Conservation (phyloP, 495 filamentous ascomycete species). For the Aspergillus carlsbadensis region DNA sequence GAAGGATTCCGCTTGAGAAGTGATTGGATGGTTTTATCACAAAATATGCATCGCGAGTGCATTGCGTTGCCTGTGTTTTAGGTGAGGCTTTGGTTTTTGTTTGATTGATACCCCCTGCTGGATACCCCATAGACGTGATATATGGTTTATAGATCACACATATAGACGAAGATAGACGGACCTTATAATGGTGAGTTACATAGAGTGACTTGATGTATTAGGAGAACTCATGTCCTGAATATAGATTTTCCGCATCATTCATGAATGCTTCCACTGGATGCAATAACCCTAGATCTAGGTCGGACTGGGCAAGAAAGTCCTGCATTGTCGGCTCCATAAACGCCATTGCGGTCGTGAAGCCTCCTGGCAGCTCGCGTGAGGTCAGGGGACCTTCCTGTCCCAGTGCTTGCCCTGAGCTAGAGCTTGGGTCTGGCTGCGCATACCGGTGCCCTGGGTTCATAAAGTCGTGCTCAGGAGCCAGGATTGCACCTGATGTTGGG, state of each 20-base stretch:
- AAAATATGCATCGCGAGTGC: too few relatives aligned
- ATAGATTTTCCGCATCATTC: conserved; percentile 38
- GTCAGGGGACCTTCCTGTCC: not conserved
- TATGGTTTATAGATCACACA: not conserved
- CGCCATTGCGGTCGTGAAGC: conserved; percentile 45
- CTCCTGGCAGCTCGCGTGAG: conserved; percentile 9
- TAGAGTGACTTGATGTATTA: too few relatives aligned
- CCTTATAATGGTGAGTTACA: not conserved
- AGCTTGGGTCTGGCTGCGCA: not conserved
- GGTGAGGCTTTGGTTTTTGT: too few relatives aligned
- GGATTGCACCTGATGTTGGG: not conserved
- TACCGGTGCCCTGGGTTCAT: not conserved
- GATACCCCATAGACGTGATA: too few relatives aligned
- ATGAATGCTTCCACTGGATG: conserved; percentile 45
- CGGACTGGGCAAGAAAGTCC: conserved; percentile 44
- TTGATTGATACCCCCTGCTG: too few relatives aligned
- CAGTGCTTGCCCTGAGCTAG: not conserved
- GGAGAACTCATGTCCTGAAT: conserved; percentile 36
- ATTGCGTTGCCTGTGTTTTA: too few relatives aligned
- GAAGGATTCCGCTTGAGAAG: conserved; percentile 24
- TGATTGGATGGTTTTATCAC: not conserved
- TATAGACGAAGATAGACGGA: conserved; percentile 3
- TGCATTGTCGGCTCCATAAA: conserved; percentile 49
- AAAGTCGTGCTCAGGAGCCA: not conserved
- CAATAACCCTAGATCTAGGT: conserved; percentile 40